Percentiles rank a stretch among this genome's conserved stretches.
phyloP scores from a whole-genome alignment of 176 grass and related monocot genomes.

The Triticum urartu region DNA sequence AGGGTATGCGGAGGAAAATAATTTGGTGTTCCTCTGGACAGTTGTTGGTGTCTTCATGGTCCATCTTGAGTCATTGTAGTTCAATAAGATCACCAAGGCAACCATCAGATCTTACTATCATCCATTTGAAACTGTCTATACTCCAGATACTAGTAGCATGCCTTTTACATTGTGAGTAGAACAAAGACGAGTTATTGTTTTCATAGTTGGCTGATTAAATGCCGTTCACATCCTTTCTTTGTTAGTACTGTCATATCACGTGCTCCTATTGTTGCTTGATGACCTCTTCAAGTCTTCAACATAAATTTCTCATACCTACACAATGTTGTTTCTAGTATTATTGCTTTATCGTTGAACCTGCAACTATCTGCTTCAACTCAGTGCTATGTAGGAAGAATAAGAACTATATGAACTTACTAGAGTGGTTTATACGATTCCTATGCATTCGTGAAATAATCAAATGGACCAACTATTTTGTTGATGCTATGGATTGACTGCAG shows the following conservation, averaged over 20 bases:
- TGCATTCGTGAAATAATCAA: not conserved
- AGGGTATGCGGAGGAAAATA: not conserved
- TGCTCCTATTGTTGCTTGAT: not conserved
- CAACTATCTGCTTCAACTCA: not conserved
- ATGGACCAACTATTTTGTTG: not conserved
- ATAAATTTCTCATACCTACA: not conserved
- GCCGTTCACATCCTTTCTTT: too few relatives aligned
- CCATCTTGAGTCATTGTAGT: not conserved
- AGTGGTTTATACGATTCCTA: not conserved
- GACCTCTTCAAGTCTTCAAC: not conserved
- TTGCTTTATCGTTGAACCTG: not conserved
- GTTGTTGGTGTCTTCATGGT: not conserved
- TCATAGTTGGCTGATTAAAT: not conserved
- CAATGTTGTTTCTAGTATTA: not conserved
- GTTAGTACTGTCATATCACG: not conserved
- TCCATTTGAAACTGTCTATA: not conserved
- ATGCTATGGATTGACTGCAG: not conserved
- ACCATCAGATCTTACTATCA: not conserved
- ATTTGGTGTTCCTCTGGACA: not conserved
- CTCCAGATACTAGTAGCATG: not conserved
- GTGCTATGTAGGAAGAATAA: not conserved
- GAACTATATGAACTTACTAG: not conserved
- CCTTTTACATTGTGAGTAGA: not conserved
- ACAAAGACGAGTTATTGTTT: not conserved
- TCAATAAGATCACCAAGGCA: not conserved